Conservation (phyloP, 2,329 filamentous ascomycete species). For the Colletotrichum sp. region DNA sequence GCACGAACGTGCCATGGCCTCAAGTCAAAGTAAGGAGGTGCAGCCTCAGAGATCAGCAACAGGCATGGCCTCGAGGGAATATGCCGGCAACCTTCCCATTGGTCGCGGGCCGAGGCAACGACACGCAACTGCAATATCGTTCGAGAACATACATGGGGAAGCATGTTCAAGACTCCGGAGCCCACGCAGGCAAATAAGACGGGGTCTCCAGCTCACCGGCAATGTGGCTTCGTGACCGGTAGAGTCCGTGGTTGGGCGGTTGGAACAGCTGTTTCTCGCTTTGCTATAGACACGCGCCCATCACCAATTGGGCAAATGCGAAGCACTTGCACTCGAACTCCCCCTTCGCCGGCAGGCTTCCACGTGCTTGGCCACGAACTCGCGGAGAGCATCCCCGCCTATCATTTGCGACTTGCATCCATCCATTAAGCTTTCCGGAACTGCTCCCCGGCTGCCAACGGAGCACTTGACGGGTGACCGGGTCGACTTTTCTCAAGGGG, state of each 20-base stretch:
- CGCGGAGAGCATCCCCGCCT: background rate
- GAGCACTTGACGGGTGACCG: background rate
- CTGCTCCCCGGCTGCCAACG: background rate
- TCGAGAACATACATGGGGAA: background rate
- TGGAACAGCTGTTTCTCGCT: background rate
- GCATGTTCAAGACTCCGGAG: background rate
- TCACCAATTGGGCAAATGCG: background rate
- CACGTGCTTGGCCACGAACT: background rate
- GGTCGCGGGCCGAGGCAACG: background rate
- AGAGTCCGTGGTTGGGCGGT: background rate
- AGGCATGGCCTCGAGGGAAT: background rate
- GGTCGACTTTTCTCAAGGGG: background rate
- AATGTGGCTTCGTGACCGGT: background rate
- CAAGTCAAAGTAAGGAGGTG: background rate
- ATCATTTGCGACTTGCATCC: background rate
- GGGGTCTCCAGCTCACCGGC: background rate
- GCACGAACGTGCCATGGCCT: background rate
- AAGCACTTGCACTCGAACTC: background rate
- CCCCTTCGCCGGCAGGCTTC: background rate
- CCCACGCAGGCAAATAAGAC: background rate
- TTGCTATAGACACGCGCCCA: background rate
- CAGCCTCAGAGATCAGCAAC: background rate
- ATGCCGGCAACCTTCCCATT: background rate
- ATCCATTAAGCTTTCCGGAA: background rate
- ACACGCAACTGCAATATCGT: background rate